These are phyloP conservation scores for Cyathus striatus DNA, from an alignment of 768 basidiomycete species.

Conservation along the genomic window DNA sequence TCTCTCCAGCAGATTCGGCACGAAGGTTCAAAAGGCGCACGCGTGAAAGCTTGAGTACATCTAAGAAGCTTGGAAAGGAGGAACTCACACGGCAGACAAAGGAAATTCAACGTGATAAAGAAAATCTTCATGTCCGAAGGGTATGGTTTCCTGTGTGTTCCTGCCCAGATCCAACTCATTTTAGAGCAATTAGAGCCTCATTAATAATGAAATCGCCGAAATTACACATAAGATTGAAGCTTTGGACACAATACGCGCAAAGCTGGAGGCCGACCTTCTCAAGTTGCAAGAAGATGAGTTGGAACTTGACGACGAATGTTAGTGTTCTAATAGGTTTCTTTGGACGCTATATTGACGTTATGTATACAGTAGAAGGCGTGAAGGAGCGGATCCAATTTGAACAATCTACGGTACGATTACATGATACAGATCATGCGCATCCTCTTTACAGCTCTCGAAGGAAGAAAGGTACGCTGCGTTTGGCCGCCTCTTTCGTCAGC, in stretches of 20 bases:
- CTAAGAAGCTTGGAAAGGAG: constrained; percentile 73
- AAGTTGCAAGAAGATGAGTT: constrained; percentile 92
- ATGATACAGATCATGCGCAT: constrained; percentile 23
- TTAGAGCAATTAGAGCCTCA: constrained; percentile 58
- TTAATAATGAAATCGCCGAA: constrained; percentile 83
- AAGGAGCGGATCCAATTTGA: constrained; percentile 80
- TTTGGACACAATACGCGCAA: constrained; percentile 73
- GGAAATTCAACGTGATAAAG: constrained; percentile 89
- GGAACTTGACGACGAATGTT: constrained; percentile 94
- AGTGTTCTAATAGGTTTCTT: constrained; percentile 21
- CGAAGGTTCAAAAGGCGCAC: constrained; percentile 45
- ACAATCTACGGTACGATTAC: constrained; percentile 30
- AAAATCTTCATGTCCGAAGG: constrained; percentile 85
- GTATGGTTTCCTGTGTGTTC: constrained; percentile 58
- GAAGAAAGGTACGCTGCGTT: constrained; percentile 55
- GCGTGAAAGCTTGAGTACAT: constrained; percentile 61
- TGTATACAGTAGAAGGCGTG: constrained; percentile 74
- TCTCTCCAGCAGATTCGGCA: constrained; percentile 37
- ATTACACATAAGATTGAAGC: constrained; percentile 87
- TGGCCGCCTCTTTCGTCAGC: not conserved
- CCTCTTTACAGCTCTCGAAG: constrained; percentile 57
- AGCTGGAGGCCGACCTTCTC: constrained; percentile 78
- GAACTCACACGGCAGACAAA: constrained; percentile 80
- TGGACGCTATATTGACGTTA: not conserved
- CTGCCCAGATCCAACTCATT: no score